A percentile compares a stretch with the other conserved stretches of the same genome.
Evolutionary conservation across 495 filamentous ascomycete species (phyloP).

Genomic region (Mytilinidion resinicola): DNA sequence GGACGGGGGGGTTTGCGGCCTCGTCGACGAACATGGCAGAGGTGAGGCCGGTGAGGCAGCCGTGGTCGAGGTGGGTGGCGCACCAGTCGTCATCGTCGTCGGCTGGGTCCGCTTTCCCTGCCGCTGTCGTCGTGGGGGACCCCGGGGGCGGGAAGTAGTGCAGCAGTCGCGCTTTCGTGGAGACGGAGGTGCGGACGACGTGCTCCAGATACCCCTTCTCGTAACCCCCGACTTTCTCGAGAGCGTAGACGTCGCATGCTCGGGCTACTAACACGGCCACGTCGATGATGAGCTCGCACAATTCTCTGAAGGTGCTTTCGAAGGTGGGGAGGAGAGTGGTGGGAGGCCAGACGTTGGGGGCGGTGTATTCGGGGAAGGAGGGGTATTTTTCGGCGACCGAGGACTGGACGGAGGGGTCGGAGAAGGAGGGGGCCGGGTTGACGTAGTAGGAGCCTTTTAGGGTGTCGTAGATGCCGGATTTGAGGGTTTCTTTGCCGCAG

Average conservation of each 20-base stretch:
- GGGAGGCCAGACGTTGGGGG: constrained; percentile 78
- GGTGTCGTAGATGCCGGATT: constrained; percentile 81
- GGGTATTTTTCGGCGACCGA: constrained; percentile 35
- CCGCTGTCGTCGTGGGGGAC: too few relatives aligned
- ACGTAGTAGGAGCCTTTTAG: constrained; percentile 95
- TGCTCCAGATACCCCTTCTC: constrained; percentile 70
- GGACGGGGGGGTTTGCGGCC: constrained; percentile 40
- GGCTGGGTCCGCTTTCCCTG: neutral
- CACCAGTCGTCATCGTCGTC: constrained; percentile 78
- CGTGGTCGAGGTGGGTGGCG: constrained; percentile 87
- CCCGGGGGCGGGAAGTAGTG: constrained; percentile 78
- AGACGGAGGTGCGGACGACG: constrained; percentile 76
- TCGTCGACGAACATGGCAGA: constrained; percentile 96
- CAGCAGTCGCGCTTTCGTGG: constrained; percentile 84
- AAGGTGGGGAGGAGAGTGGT: constrained; percentile 65
- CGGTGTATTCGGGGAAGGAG: constrained; percentile 56
- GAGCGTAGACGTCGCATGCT: constrained; percentile 82
- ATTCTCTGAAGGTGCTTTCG: constrained; percentile 58
- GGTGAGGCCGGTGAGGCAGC: constrained; percentile 88
- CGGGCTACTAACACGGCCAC: constrained; percentile 77
- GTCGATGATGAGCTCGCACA: constrained; percentile 83
- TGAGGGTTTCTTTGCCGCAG: constrained; percentile 88
- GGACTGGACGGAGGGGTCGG: constrained; percentile 47
- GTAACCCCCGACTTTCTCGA: constrained; percentile 69
- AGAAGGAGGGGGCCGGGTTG: constrained; percentile 75